Evolutionary conservation across 1,284 basidiomycete genomes (phyloP), one percentile per base, ranked within the genome.

Genomic region (Marasmius sp.): DNA sequence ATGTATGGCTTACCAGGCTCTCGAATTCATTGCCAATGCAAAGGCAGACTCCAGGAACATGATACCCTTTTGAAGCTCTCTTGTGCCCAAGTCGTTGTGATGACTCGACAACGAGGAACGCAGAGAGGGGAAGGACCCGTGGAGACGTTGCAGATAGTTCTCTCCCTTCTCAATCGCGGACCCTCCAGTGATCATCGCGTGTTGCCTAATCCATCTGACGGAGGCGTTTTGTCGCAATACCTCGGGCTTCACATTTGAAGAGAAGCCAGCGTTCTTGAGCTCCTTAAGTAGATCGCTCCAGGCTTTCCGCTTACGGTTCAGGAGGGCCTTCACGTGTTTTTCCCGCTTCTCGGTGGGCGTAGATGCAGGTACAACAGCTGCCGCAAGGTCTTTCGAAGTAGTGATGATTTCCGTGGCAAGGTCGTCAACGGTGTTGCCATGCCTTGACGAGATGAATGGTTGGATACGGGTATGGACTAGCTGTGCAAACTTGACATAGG

Each of bases 201-300:
- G 89, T 69, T 89, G 84, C 69, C 88, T 77, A 47, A 94, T 76
- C 87, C 89, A 89, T 50, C 81, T 77, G n/a, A 79, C 73, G 64
- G 88, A 87, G 52, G 80, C 77, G 67, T 95, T 89, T 54, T 79
- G 83, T 10, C 78, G 77, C 6, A 94, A 80, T 52, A 91, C 72
- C 45, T 94, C 91, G 1, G 93, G 85, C 66, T 89, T 90, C 33
- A 94, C 78, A 61, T 86, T 90, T 27, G 81, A 76, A 0, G 93
- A 82, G 61, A 98, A 82, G 6, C 97, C 97, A 36, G 88, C 79
- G 1, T 85, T 84, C 70, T 93, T 93, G 43, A 98, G 80, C 70
- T 96, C 93, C 75, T 95, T 97, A 65, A 98, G 80, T 20, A 98
- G 79, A 71, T 98, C 95, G 34, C 91, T 88, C 86, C 91, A 96